Conservation (phyloP, 306 rosid species). For the Hippophae gyantsensis region DNA sequence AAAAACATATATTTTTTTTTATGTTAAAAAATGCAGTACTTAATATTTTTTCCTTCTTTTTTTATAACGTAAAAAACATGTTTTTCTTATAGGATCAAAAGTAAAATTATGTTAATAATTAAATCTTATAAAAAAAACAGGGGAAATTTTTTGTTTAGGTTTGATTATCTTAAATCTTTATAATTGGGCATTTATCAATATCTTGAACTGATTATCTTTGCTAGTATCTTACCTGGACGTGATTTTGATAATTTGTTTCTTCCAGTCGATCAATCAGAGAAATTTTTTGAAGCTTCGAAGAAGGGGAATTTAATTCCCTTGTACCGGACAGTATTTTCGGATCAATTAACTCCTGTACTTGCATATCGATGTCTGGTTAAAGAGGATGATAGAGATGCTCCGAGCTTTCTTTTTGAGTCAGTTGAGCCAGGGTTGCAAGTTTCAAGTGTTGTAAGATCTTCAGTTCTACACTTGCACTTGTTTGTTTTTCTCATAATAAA, state of each 20-base stretch:
- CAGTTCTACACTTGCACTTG: not conserved
- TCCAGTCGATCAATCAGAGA: slow-evolving; percentile 51
- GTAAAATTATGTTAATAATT: no score
- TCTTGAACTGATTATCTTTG: no score
- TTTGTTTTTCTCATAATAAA: not conserved
- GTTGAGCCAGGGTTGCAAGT: slow-evolving; percentile 70
- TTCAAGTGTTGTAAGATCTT: slow-evolving; percentile 54
- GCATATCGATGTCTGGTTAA: slow-evolving; percentile 94
- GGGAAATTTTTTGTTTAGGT: no score
- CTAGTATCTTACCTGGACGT: no score
- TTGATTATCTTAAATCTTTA: no score
- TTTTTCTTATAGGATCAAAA: no score
- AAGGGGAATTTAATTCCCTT: slow-evolving; percentile 80
- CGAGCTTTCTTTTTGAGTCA: slow-evolving; percentile 82
- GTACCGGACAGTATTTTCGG: slow-evolving; percentile 65
- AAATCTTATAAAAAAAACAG: no score
- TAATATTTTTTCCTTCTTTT: no score
- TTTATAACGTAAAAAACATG: no score
- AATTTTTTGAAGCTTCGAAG: slow-evolving; percentile 68
- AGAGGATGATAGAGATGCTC: slow-evolving; percentile 97
- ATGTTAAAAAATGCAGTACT: no score
- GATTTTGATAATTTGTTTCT: slow-evolving; percentile 5
- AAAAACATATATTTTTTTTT: no score
- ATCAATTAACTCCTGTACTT: slow-evolving; percentile 89
- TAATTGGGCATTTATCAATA: no score